Evolutionary conservation across 257 asterid genomes (phyloP), one percentile per base, ranked within the genome.

Genomic region (Solanum sparsipilum): DNA sequence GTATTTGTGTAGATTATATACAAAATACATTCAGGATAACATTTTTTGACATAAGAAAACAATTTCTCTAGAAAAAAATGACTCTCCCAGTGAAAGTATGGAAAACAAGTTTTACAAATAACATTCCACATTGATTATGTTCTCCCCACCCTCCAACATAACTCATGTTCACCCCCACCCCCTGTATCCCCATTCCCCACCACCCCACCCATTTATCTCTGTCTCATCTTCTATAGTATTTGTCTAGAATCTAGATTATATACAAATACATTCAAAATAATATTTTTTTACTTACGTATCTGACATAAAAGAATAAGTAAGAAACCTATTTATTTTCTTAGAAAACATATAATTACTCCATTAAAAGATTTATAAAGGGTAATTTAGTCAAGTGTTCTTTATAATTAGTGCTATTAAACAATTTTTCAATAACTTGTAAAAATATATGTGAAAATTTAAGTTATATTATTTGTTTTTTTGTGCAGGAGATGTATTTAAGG

Each of bases 401-500:
- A 15, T 48, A 5, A 48, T 48, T 48, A 5, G 21, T 48, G 21
- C 21, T 48, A 48, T 48, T 48, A 48, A 48, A 15, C 8, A 48
- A 48, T 15, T 48, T 48, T 48, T 48, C 21, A 15, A 48, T 48
- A 15, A 48, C 21, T 48, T 48, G 60, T 48, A 48, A 48, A 15
- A 16, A 52, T 6, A 16, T 52, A 52, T 46, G 58, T 21, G 12
- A 21, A 21, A 32, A 7, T 71, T 71, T 70, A 6, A 0, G 13
- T 13, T 25, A 67, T 25, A 31, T 3, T 11, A 0, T 3, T 1
- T 7, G 15, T 48, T 34, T 31, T 13, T 68, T 58, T 38, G 48
- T 86, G 89, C 95, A 96, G 98, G 98, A 70, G 98, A 95, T 2
- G 83, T 36, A 12, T 96, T 94, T 90, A 95, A 95, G 31, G 99